Conservation (phyloP, 1,284 basidiomycete species). For the Phellopilus nigrolimitatus region DNA sequence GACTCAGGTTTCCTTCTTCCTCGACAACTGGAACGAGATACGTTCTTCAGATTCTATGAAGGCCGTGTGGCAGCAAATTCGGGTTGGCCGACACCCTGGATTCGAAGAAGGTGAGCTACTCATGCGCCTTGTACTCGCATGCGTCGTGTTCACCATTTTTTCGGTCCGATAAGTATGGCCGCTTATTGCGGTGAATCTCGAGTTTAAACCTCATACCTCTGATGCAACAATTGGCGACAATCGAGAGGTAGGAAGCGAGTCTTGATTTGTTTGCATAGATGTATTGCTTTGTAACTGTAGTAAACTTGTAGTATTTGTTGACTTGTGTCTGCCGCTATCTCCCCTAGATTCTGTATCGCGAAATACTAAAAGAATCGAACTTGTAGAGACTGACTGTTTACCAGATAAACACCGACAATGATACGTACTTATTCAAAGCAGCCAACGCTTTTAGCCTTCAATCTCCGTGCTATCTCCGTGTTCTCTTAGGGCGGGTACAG, state of each 20-base stretch:
- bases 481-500: too few relatives aligned
- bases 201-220: conserved; percentile 43
- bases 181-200: conserved; percentile 57
- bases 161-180: conserved; percentile 72
- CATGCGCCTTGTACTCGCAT: not conserved
- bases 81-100: conserved; percentile 74
- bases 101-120: conserved; percentile 65
- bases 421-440: too few relatives aligned
- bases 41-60: conserved; percentile 77
- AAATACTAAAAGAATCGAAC: too few relatives aligned
- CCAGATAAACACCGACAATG: too few relatives aligned
- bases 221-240: conserved; percentile 1
- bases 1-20: conserved; percentile 74
- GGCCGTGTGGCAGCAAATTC: conserved; percentile 78
- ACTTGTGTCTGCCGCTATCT: too few relatives aligned
- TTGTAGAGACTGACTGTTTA: too few relatives aligned
- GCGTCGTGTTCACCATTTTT: not conserved
- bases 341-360: too few relatives aligned
- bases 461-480: too few relatives aligned
- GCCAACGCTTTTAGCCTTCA: too few relatives aligned
- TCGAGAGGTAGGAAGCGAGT: conserved; percentile 1
- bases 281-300: too few relatives aligned
- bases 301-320: too few relatives aligned
- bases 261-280: too few relatives aligned
- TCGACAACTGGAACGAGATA: conserved; percentile 79